Base-by-base conservation (phyloP, 306 rosid genomes). In the Hippophae rhamnoides region DNA sequence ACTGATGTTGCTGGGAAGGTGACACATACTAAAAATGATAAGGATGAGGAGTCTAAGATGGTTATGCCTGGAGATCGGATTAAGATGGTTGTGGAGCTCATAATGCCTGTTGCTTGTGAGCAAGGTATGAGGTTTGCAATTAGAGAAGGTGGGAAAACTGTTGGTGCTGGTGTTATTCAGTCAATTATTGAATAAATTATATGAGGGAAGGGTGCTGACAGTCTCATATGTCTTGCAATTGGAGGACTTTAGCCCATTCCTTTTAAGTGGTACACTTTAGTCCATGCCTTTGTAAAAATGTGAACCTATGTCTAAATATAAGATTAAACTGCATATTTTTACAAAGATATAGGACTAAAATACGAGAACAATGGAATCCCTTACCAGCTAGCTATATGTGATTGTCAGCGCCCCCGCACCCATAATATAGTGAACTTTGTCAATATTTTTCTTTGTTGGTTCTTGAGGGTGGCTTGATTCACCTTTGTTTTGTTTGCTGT, bases 111-210 rank as follows among this genome's bases (percentile, higher is more conserved):
- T 10, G 74, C 73, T 59, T 73, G 78, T 48, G 38, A 31, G 38
- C 65, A 73, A 31, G 78, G 78, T 43, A 62, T 73, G 78, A 67
- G 78, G 23, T 73, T 73, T 68, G 78, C 78, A 11, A 68, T 67
- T 27, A 73, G 73, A 55, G 78, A 73, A 73, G 73, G 73, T 40
- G 73, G 66, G 49, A 73, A 68, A 69, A 73, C 73, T 7, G 73
- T 67, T 47, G 73, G 70, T 7, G 78, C 78, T 62, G 70, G 78
- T 51, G 66, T 73, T 58, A 67, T 73, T 43, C 65, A 73, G 58
- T 62, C 69, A 9, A 67, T 73, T 11, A 62, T 73, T 11, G 58
- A 62, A 65, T 73, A 66, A 73, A 5, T 48, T 6, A 49, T 5
- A 6, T 5, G n/a, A 1, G 5, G 0, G 23, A 7, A 7, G 12